Evolutionary conservation across 768 basidiomycete genomes (phyloP), one percentile per base, ranked within the genome.

Genomic region (Hericium coralloides): DNA sequence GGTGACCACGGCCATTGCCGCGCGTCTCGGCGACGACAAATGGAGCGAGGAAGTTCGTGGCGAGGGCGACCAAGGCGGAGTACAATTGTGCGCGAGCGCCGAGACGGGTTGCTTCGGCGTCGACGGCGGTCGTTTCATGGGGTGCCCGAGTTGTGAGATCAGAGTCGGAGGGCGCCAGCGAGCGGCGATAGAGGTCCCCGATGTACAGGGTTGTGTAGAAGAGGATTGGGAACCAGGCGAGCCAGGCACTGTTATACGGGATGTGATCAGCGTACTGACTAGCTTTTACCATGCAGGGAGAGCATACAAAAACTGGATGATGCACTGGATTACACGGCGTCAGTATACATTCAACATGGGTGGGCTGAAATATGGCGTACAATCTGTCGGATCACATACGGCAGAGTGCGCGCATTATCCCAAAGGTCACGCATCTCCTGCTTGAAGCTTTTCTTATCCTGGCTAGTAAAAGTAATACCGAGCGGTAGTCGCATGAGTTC

Each of bases 221-320:
- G 1, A 95, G 76, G 23, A 93, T 72, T 0, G 95, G 94, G 65
- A 95, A 97, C 95, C 95, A 98, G 8, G 82, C 89, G 58, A 94
- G 76, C 84, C 84, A 95, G 12, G 84, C 79, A 59, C 90, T 92
- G 56, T 12, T 36, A 43, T 39, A 38, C 52, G 26, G 12, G 17
- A 23, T 55, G 49, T 49, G 47, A 43, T 17, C 38, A 53, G 15
- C 55, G 47, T 31, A 48, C 45, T 41, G 53, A 18, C 22, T 26
- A 50, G 7, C 10, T 10, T 22, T 38, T 43, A 37, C 15, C 15
- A 12, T 37, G 38, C 39, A 22, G 12, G 26, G 7, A 20, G n/a
- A 25, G 70, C 84, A 64, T 66, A 90, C 85, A 91, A 89, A 69
- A 89, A 88, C 70, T 91, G 87, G 18, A 89, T 83, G 26, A 87